Percentiles rank a stretch among this genome's conserved stretches.
phyloP scores from a whole-genome alignment of 345 rosid genomes.

The rapeseed (Brassica napus) region DNA sequence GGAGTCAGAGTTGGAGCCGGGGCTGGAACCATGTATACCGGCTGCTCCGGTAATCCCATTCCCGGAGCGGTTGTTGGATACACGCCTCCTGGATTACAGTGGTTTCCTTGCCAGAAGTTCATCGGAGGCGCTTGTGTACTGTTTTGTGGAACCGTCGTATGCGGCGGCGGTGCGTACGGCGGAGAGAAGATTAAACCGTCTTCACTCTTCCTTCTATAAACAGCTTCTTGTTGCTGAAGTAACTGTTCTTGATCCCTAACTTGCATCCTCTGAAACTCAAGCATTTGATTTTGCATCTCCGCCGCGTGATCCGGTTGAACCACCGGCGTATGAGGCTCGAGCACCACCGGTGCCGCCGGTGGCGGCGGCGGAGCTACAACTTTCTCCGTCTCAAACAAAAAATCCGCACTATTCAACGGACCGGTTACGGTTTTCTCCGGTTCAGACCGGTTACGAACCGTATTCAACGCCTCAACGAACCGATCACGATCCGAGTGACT shows the following conservation, averaged over 20 bases:
- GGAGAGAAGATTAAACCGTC: constrained; percentile 41
- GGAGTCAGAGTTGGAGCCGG: constrained; percentile 24
- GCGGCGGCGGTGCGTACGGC: neutral
- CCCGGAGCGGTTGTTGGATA: constrained; percentile 42
- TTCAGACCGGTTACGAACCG: constrained; percentile 48
- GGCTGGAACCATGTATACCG: constrained; percentile 34
- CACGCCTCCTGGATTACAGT: constrained; percentile 40
- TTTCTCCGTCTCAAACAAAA: constrained; percentile 72
- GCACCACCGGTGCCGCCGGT: constrained; percentile 37
- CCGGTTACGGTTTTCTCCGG: constrained; percentile 41
- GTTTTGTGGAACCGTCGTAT: constrained; percentile 26
- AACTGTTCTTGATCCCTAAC: neutral
- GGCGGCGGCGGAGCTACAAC: constrained; percentile 38
- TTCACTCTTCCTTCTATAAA: constrained; percentile 47
- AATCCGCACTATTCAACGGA: constrained; percentile 55
- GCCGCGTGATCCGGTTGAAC: constrained; percentile 22
- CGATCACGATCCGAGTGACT: constrained; percentile 72
- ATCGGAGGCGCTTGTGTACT: constrained; percentile 39
- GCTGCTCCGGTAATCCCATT: constrained; percentile 48
- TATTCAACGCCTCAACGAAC: constrained; percentile 61
- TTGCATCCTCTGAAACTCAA: constrained; percentile 21
- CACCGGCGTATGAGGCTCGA: constrained; percentile 33
- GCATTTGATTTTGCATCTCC: neutral
- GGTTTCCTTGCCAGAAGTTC: constrained; percentile 68
- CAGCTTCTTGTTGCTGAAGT: constrained; percentile 53